Base-by-base conservation (phyloP, 352 stramenopile species). In the Blastocystis sp. region DNA sequence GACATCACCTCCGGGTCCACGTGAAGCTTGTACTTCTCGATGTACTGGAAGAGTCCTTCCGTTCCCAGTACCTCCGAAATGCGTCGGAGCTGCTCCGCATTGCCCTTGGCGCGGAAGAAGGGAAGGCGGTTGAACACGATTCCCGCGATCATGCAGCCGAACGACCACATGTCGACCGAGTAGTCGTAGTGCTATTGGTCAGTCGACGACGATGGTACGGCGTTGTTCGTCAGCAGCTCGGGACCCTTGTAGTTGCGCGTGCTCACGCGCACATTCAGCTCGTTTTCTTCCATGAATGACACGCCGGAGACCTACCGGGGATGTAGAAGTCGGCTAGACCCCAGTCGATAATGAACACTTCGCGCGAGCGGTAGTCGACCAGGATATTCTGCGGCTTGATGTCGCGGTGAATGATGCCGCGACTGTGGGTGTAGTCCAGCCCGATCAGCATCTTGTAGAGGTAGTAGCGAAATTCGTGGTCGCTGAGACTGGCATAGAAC, bases 141-240 rank as follows among this genome's bases (percentile, higher is more conserved):
- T 61, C 42, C 67, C 27, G 67, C 67, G 88, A 99, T 97, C 93
- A 98, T 98, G 87, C 95, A 98, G 24, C 96, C 96, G n/a, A 99
- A 89, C 73, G 91, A 95, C 96, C 96, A 99, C 95, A 99, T 98
- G 88, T 99, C 96, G 46, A 99, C 91, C 46, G 94, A 96, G 90
- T 99, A 99, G 90, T 99, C 96, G 88, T 99, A 99, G 87, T 98
- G 94, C 87, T 98, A 96, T 88, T 98, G 93, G 89, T 98, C 95
- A 44, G 98, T 95, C 27, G 32, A 9, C 4, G 14, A 7, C 4
- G 32, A 21, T 9, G 49, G 1, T 38, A 78, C 67, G 4, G 56
- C 40, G 36, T 78, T 34, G 42, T 78, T 78, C 14, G 44, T 48
- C 27, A 99, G 90, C 11, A 98, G 89, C 89, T 99, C 95, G 1